Conservation (phyloP, 2,329 filamentous ascomycete species). For the Metarhizium humberi region DNA sequence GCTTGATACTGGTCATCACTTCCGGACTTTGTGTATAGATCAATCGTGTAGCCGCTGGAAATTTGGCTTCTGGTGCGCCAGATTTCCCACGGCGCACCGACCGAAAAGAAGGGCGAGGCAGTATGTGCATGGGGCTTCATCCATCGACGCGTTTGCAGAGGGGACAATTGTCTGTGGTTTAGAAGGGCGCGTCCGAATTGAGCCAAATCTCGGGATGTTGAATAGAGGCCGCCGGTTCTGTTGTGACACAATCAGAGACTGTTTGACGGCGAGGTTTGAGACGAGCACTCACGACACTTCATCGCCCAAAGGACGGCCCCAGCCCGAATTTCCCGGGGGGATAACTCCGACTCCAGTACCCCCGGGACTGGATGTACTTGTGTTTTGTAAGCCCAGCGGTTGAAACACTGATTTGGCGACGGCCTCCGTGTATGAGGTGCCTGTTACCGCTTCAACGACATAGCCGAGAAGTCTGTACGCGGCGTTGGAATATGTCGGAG, state of each 20-base stretch:
- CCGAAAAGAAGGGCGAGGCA: constrained; percentile 10
- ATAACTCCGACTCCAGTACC: constrained; percentile 4
- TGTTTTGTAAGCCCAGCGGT: constrained; percentile 5
- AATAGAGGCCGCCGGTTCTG: constrained; percentile 7
- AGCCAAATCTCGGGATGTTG: constrained; percentile 4
- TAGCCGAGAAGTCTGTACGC: constrained; percentile 13
- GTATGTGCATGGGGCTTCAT: constrained; percentile 10
- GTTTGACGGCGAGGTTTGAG: neutral
- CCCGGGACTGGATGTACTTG: constrained; percentile 3
- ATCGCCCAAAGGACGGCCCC: constrained; percentile 4
- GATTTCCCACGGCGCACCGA: constrained; percentile 18
- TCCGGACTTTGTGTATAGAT: too few relatives aligned
- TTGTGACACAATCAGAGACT: neutral
- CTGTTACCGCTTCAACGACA: constrained; percentile 13
- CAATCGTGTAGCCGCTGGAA: neutral
- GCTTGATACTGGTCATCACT: too few relatives aligned
- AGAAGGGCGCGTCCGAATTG: too few relatives aligned
- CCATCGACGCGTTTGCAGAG: constrained; percentile 1
- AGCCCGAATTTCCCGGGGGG: constrained; percentile 6
- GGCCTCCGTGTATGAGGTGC: constrained; percentile 7
- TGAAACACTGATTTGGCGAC: constrained; percentile 2
- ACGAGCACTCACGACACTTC: constrained; percentile 8
- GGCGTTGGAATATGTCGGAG: constrained; percentile 14
- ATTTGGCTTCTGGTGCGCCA: constrained; percentile 1
- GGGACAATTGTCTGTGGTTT: too few relatives aligned